Evolutionary conservation across 2,329 filamentous ascomycete species (phyloP), one percentile per base, ranked within the genome.

Genomic region (Zasmidium cellare): DNA sequence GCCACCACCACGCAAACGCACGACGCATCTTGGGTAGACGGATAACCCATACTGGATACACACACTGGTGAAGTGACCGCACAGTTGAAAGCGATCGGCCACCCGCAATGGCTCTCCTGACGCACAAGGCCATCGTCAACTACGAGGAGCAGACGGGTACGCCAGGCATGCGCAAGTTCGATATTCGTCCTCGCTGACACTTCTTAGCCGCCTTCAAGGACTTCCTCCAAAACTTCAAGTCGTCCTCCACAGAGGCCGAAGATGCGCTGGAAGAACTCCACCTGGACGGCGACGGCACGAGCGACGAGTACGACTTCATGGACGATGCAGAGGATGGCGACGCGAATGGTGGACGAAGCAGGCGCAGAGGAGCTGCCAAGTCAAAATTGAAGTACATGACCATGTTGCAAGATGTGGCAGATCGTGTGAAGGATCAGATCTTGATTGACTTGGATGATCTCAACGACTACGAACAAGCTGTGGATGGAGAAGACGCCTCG

Each of bases 271-370:
- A 91, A 67, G 87, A 88, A 65, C 86, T 99, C 69, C 89, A 89
- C 70, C 89, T 99, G 64, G 89, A 92, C 73, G 92, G 91, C 71
- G 89, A 96, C 76, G 89, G 89, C 67, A 82, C 90, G 45, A 92
- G 88, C 75, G 92, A 96, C 70, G 91, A 96, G 69, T 91, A 96
- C 74, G 92, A 97, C 70, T 90, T 96, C 71, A 91, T 96, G 86
- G 91, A 96, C 72, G 87, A 90, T 62, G 84, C 85, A 53, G 80
- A 80, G 18, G 78, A 79, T 41, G 78, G 80, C 59, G 68, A 71
- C 41, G 35, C 35, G 16, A 78, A 79, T 35, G 72, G 56, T 18
- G 60, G 53, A 16, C 55, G 55, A 35, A 58, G 74, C 60, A 69
- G 69, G 20, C 80, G 76, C 53, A 69, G 69, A 56, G 54, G 49